A percentile compares a stretch with the other conserved stretches of the same genome.
These are phyloP conservation scores for Pestalotiopsis sp. DNA, from an alignment of 2,329 filamentous ascomycete genomes.

Conservation along the genomic window DNA sequence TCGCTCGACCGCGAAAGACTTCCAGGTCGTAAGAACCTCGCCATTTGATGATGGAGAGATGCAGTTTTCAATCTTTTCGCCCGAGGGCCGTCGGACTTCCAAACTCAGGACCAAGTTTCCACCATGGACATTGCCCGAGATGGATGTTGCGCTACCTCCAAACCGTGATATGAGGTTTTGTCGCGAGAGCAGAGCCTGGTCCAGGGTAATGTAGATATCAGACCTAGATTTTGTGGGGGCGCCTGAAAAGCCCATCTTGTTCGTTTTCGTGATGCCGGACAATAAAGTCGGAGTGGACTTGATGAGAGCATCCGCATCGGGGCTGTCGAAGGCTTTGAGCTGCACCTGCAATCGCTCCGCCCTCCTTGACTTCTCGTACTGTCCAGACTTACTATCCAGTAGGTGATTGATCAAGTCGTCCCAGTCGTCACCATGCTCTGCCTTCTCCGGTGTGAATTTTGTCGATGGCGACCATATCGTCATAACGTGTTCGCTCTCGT, in stretches of 20 bases:
- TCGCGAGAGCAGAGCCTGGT: conserved; percentile 74
- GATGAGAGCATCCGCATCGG: conserved; percentile 79
- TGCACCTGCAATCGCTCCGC: conserved; percentile 80
- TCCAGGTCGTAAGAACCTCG: conserved; percentile 79
- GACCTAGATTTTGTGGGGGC: conserved; percentile 86
- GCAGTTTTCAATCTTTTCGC: conserved; percentile 83
- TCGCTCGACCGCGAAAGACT: conserved; percentile 77
- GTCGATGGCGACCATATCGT: conserved; percentile 73
- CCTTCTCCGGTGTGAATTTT: conserved; percentile 55
- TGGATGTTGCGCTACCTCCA: conserved; percentile 73
- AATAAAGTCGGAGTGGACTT: conserved; percentile 86
- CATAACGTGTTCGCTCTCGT: conserved; percentile 75
- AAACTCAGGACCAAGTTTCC: conserved; percentile 84
- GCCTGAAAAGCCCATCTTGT: conserved; percentile 90
- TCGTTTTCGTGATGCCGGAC: conserved; percentile 77
- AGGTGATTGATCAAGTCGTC: conserved; percentile 73
- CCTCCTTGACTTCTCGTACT: conserved; percentile 71
- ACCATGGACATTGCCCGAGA: conserved; percentile 63
- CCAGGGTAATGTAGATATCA: conserved; percentile 91
- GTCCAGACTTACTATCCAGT: conserved; percentile 71
- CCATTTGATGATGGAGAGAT: conserved; percentile 86
- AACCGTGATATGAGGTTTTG: conserved; percentile 71
- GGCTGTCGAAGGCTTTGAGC: conserved; percentile 74
- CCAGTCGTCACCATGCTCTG: conserved; percentile 66
- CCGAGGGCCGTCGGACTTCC: conserved; percentile 78